Evolutionary conservation across 441 rosid genomes (phyloP), one percentile per base, ranked within the genome.

Genomic region (Adansonia gregorii): DNA sequence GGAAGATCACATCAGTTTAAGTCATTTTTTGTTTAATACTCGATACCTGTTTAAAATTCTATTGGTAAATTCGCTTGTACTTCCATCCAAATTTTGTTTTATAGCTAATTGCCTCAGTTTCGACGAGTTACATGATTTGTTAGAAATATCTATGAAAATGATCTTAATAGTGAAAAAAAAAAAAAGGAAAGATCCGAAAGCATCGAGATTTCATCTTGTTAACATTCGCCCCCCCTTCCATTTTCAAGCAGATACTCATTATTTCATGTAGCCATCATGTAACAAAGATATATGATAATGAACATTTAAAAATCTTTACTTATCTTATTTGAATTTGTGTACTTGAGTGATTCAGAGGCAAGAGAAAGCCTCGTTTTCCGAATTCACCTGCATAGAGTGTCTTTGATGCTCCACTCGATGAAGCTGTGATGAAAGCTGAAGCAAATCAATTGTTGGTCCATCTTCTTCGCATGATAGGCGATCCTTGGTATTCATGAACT

Each of bases 351-450:
- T 76, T 73, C 74, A 76, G 11, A 83, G 84, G 79, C 83, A 82
- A 27, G 35, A 27, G 78, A 81, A 83, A 68, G 81, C 79, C 67
- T 83, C 87, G 66, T 83, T 83, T 77, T 84, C 89, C 60, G 74
- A 85, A 76, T 86, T 81, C 68, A 77, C 81, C 20, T 80, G 85
- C 86, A 83, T 59, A 45, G 88, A 84, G 67, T 83, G 88, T 80
- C 83, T 87, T 64, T 84, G 88, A 67, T 68, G 85, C 80, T 89
- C 92, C 51, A 89, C 94, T 49, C 81, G 83, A 78, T 86, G 83
- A 66, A 86, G 90, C 80, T 86, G 87, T 1, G 93, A 88, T 9
- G 93, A 88, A 73, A 88, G 76, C 64, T 83, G 89, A 64, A 91
- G 87, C 87, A 91, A 86, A 83, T 89, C 84, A 5, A 88, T 81